These are phyloP conservation scores for Metschnikowia arizonensis DNA, from an alignment of 805 yeast genomes.

Conservation along the genomic window DNA sequence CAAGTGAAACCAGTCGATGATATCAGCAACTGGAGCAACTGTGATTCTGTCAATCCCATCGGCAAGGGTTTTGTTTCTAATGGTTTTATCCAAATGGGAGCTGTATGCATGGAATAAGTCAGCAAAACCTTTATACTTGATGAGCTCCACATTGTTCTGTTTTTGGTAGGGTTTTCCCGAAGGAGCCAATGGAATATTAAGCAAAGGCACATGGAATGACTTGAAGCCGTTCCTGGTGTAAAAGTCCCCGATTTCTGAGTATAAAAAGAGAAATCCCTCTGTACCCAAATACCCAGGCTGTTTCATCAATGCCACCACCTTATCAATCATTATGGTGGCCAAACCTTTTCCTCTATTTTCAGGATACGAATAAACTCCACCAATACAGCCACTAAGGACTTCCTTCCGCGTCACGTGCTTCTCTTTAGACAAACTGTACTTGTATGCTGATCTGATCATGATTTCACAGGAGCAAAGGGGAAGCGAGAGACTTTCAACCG, in stretches of 20 bases:
- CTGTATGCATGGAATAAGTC: slow-evolving; percentile 21
- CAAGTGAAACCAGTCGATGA: slow-evolving; percentile 42
- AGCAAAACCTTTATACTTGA: slow-evolving; percentile 30
- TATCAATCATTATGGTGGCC: slow-evolving; percentile 38
- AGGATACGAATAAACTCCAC: slow-evolving; percentile 39
- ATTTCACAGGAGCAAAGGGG: slow-evolving; percentile 35
- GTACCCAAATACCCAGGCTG: slow-evolving; percentile 21
- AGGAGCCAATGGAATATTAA: slow-evolving; percentile 21
- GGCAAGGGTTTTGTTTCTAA: slow-evolving; percentile 17
- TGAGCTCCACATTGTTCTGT: slow-evolving; percentile 13
- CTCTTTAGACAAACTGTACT: slow-evolving; percentile 17
- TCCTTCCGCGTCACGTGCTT: slow-evolving; percentile 17
- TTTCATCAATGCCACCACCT: slow-evolving; percentile 27
- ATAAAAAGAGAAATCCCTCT: slow-evolving; percentile 35
- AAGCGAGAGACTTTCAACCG: slow-evolving; percentile 17
- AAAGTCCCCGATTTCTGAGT: slow-evolving; percentile 44
- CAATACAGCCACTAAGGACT: slow-evolving; percentile 35
- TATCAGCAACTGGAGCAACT: slow-evolving; percentile 25
- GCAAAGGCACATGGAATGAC: slow-evolving; percentile 34
- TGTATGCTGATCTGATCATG: slow-evolving; percentile 29
- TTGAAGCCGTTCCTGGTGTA: slow-evolving; percentile 36
- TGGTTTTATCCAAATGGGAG: slow-evolving; percentile 18
- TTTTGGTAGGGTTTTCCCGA: background rate
- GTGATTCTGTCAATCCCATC: slow-evolving; percentile 33
- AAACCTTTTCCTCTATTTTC: slow-evolving; percentile 36